Percentiles rank a stretch among this genome's conserved stretches.
Conservation (phyloP, 495 filamentous ascomycete species). For the Aspergillus haitiensis region DNA sequence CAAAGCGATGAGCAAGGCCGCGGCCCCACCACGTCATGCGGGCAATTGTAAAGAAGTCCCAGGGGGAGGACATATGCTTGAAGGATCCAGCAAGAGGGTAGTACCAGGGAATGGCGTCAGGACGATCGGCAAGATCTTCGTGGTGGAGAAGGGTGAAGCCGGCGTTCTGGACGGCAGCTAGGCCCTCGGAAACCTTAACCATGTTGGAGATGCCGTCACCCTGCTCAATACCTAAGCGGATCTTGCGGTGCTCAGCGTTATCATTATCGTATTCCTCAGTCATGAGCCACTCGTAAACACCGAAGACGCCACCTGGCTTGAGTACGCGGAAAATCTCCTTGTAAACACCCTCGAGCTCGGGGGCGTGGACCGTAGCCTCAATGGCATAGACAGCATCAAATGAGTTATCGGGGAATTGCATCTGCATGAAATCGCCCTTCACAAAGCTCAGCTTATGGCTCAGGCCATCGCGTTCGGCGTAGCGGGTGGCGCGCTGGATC, state of each 20-base stretch:
- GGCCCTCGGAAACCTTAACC: slow-evolving; percentile 82
- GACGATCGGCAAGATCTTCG: slow-evolving; percentile 85
- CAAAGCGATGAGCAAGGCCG: slow-evolving; percentile 70
- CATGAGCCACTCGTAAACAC: slow-evolving; percentile 99
- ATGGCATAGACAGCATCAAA: slow-evolving; percentile 99
- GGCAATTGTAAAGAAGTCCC: slow-evolving; percentile 80
- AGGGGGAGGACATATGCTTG: slow-evolving; percentile 75
- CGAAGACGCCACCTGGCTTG: slow-evolving; percentile 94
- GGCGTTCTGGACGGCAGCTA: slow-evolving; percentile 82
- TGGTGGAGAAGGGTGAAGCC: slow-evolving; percentile 84
- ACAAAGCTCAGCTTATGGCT: slow-evolving; percentile 80
- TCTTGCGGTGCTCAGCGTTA: slow-evolving; percentile 82
- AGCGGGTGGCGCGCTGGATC: slow-evolving; percentile 87
- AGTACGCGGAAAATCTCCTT: slow-evolving; percentile 90
- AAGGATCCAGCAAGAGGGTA: slow-evolving; percentile 84
- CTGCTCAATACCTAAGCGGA: slow-evolving; percentile 93
- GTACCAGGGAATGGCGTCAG: slow-evolving; percentile 86
- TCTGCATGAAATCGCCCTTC: slow-evolving; percentile 99
- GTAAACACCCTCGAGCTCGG: slow-evolving; percentile 92
- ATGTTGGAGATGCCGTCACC: slow-evolving; percentile 99
- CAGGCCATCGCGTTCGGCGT: slow-evolving; percentile 79
- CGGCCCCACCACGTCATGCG: slow-evolving; percentile 90
- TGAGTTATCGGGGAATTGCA: slow-evolving; percentile 86
- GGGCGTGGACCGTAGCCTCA: slow-evolving; percentile 95
- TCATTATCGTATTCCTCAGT: slow-evolving; percentile 91